phyloP scores from a whole-genome alignment of 176 grass and related monocot species.

The Zizania latifolia region DNA sequence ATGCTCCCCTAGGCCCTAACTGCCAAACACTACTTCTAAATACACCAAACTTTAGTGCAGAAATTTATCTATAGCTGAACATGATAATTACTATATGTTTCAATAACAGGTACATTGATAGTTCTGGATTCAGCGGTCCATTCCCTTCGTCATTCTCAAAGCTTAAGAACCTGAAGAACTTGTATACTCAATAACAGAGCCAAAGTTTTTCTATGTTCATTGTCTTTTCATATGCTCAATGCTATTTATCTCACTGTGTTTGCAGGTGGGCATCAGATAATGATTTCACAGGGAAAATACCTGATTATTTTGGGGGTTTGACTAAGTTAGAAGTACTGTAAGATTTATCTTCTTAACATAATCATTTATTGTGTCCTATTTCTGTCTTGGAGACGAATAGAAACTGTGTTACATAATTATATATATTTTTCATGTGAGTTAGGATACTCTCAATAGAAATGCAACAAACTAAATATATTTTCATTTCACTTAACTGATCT shows the following conservation, averaged over 20 bases:
- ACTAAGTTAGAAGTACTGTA: slow-evolving; percentile 24
- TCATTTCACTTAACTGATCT: not conserved
- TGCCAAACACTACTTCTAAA: not conserved
- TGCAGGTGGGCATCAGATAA: slow-evolving; percentile 38
- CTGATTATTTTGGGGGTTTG: slow-evolving; percentile 42
- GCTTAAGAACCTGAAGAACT: slow-evolving; percentile 27
- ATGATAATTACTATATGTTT: slow-evolving; percentile 4
- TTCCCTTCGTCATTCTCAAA: slow-evolving; percentile 53
- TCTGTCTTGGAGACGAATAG: not conserved
- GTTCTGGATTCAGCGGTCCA: slow-evolving; percentile 56
- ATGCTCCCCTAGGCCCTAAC: not conserved
- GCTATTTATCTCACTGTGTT: not conserved
- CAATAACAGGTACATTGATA: slow-evolving; percentile 52
- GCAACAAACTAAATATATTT: not conserved
- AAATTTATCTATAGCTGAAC: not conserved
- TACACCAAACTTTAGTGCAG: not conserved
- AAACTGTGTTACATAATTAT: not conserved
- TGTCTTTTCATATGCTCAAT: not conserved
- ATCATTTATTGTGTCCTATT: not conserved
- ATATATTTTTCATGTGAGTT: not conserved
- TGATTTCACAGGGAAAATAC: slow-evolving; percentile 53
- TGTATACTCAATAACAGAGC: slow-evolving; percentile 32
- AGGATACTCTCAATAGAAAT: not conserved
- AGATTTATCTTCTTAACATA: not conserved
- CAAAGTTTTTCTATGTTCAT: not conserved